phyloP scores from a whole-genome alignment of 1,284 basidiomycete species.

The Cryptococcus sp. region DNA sequence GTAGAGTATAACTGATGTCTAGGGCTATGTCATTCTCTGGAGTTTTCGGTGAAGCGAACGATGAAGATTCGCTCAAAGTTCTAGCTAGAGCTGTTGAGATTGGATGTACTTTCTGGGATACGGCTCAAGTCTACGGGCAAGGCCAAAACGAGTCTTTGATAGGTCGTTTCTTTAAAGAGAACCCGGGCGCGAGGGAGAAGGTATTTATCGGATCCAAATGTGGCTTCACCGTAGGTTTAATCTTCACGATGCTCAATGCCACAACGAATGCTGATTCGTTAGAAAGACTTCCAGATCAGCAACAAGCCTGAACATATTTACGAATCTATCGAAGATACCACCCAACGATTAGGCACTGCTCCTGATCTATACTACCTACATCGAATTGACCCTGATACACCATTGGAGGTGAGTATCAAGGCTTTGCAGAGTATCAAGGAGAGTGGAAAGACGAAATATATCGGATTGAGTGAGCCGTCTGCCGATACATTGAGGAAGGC shows the following conservation, averaged over 20 bases:
- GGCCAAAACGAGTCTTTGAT: conserved; percentile 47
- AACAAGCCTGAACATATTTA: conserved; percentile 38
- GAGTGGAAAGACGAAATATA: conserved; percentile 45
- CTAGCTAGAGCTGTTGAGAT: conserved; percentile 33
- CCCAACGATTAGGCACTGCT: conserved; percentile 37
- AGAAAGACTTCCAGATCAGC: conserved; percentile 11
- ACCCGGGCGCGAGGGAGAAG: conserved; percentile 34
- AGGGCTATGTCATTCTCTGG: conserved; percentile 4
- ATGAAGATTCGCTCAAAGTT: conserved; percentile 20
- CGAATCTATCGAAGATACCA: conserved; percentile 37
- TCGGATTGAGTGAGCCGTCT: conserved; percentile 56
- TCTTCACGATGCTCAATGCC: neutral
- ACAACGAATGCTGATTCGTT: neutral
- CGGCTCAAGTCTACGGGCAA: conserved; percentile 33
- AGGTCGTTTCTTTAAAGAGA: conserved; percentile 38
- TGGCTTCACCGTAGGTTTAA: conserved; percentile 26
- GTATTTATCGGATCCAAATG: conserved; percentile 49
- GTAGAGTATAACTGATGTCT: neutral
- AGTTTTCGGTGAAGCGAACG: conserved; percentile 25
- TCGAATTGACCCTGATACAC: conserved; percentile 39
- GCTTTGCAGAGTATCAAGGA: conserved; percentile 45
- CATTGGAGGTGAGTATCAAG: conserved; percentile 36
- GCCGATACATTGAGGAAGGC: conserved; percentile 61
- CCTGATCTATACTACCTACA: conserved; percentile 50
- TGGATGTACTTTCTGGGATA: conserved; percentile 44